Percentiles rank a stretch among this genome's conserved stretches.
Evolutionary conservation across 768 basidiomycete species (phyloP).

Genomic region (Agaricus sinodeliciosus): DNA sequence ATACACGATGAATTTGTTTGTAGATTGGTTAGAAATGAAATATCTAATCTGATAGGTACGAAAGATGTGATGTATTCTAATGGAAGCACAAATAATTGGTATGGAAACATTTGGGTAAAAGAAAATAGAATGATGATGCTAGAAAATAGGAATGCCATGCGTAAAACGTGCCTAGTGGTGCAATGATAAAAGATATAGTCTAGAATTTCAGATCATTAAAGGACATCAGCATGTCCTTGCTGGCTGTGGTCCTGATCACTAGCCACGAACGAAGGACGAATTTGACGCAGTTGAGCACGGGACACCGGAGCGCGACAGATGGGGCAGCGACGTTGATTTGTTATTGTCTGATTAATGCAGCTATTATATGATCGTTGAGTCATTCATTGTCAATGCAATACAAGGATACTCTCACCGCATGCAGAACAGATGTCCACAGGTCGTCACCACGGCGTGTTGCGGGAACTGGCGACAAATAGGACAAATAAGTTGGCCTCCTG

Average conservation of each 20-base stretch:
- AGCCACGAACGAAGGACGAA: constrained; percentile 17
- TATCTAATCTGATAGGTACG: background rate
- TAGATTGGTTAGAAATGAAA: too few relatives aligned
- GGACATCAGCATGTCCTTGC: background rate
- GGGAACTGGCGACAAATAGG: constrained; percentile 26
- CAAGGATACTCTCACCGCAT: constrained; percentile 12
- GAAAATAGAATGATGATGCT: too few relatives aligned
- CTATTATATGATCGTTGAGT: constrained; percentile 5
- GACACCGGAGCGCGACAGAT: constrained; percentile 17
- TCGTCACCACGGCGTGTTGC: constrained; percentile 21
- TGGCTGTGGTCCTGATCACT: background rate
- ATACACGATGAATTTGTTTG: background rate
- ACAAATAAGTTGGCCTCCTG: constrained; percentile 20
- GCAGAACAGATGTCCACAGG: constrained; percentile 27
- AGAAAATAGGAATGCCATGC: too few relatives aligned
- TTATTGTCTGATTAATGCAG: constrained; percentile 14
- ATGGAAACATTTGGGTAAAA: too few relatives aligned
- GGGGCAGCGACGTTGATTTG: constrained; percentile 17
- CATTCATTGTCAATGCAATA: background rate
- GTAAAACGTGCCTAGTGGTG: too few relatives aligned
- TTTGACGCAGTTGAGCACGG: constrained; percentile 12
- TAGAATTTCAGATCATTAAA: too few relatives aligned
- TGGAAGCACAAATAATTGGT: too few relatives aligned
- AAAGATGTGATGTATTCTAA: too few relatives aligned
- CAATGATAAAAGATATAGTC: too few relatives aligned